A percentile compares a stretch with the other conserved stretches of the same genome.
Conservation (phyloP, 2,329 filamentous ascomycete species). For the Huntiella moniliformis region DNA sequence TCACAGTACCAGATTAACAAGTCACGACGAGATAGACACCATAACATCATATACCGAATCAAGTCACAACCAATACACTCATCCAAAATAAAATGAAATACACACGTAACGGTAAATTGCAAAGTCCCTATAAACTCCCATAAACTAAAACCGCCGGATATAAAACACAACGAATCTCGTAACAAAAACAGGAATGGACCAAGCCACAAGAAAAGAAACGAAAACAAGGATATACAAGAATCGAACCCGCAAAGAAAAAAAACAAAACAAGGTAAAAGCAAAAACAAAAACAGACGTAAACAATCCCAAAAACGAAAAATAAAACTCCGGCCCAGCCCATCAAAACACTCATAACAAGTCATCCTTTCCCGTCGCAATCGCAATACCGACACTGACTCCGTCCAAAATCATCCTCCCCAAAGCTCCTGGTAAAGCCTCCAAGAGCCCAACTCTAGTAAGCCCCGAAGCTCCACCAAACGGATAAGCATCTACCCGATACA, state of each 20-base stretch:
- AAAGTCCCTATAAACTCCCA: not conserved
- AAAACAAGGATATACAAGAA: conserved; percentile 4
- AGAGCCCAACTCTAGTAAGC: not conserved
- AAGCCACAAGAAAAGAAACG: not conserved
- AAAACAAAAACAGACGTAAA: conserved; percentile 6
- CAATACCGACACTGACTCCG: conserved; percentile 12
- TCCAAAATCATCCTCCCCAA: conserved; percentile 12
- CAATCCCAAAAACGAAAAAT: conserved; percentile 11
- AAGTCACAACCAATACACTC: no score
- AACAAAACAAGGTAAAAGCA: conserved; percentile 1
- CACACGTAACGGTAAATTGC: no score
- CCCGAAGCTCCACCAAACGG: conserved; percentile 10
- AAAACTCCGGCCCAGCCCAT: not conserved
- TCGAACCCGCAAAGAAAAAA: not conserved
- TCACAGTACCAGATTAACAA: no score
- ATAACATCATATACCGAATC: no score
- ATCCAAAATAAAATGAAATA: no score
- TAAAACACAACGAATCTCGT: not conserved
- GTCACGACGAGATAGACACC: no score
- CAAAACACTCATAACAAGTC: conserved; percentile 9
- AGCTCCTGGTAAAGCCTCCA: conserved; percentile 3
- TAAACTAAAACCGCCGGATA: not conserved
- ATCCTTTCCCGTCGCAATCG: conserved; percentile 9
- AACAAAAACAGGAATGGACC: not conserved
- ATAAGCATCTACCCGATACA: conserved; percentile 8